These are phyloP conservation scores for Termitomyces sp. DNA, from an alignment of 768 basidiomycete genomes.

Conservation along the genomic window DNA sequence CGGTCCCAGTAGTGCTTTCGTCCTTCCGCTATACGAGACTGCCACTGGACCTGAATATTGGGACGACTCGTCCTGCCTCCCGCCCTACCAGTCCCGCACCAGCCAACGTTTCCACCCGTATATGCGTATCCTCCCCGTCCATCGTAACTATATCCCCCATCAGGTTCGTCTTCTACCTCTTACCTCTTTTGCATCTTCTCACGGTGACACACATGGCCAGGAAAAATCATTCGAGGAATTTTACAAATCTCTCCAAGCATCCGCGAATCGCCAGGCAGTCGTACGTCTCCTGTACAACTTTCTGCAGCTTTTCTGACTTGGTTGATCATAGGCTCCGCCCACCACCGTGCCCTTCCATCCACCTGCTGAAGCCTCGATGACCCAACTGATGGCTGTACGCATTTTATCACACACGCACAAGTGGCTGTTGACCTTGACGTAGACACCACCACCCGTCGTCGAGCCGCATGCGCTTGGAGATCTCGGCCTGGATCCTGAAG, in stretches of 20 bases:
- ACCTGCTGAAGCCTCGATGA: background rate
- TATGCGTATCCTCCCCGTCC: background rate
- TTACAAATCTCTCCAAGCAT: background rate
- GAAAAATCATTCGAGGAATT: background rate
- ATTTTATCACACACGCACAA: background rate
- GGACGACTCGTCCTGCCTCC: conserved; percentile 10
- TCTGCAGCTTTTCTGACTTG: background rate
- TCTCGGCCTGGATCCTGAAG: background rate
- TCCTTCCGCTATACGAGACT: conserved; percentile 3
- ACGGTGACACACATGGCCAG: background rate
- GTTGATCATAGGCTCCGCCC: background rate
- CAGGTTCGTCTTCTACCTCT: background rate
- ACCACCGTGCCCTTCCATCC: background rate
- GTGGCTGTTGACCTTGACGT: background rate
- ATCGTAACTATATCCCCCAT: background rate
- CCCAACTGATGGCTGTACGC: background rate
- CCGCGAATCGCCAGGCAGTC: background rate
- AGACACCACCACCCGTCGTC: background rate
- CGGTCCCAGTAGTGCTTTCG: background rate
- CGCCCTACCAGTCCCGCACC: conserved; percentile 7
- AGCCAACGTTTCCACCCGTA: conserved; percentile 10
- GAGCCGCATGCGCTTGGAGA: background rate
- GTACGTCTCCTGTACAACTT: background rate
- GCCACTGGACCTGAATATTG: conserved; percentile 1
- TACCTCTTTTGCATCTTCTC: background rate